A percentile compares a stretch with the other conserved stretches of the same genome.
These are phyloP conservation scores for Ramularia endophylla DNA, from an alignment of 2,329 filamentous ascomycete species.

Conservation along the genomic window DNA sequence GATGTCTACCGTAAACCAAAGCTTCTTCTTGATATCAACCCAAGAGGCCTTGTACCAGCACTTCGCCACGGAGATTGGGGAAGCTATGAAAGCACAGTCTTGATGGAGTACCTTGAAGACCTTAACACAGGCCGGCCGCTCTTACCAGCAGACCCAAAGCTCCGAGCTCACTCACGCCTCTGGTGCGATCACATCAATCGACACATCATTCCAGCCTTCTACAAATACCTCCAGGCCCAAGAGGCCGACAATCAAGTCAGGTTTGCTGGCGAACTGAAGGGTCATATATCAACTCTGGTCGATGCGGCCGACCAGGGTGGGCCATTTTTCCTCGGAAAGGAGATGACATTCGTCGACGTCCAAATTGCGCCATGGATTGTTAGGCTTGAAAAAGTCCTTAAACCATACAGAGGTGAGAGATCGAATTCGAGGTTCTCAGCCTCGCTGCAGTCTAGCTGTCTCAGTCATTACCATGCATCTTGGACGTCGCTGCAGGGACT, in stretches of 20 bases:
- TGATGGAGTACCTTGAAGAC: slow-evolving; percentile 77
- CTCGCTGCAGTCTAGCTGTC: no score
- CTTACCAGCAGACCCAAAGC: slow-evolving; percentile 59
- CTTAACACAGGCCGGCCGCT: slow-evolving; percentile 55
- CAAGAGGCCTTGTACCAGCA: slow-evolving; percentile 68
- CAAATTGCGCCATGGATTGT: slow-evolving; percentile 71
- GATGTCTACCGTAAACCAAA: slow-evolving; percentile 72
- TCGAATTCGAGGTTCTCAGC: no score
- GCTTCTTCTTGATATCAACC: slow-evolving; percentile 67
- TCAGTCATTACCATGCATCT: no score
- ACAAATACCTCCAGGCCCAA: slow-evolving; percentile 62
- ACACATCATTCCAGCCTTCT: slow-evolving; percentile 70
- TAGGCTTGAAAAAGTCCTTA: slow-evolving; percentile 59
- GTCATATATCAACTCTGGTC: slow-evolving; percentile 58
- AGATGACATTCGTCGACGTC: slow-evolving; percentile 63
- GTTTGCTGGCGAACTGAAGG: slow-evolving; percentile 56
- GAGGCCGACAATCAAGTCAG: slow-evolving; percentile 54
- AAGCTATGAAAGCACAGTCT: slow-evolving; percentile 72
- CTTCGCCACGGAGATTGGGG: slow-evolving; percentile 75
- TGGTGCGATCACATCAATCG: slow-evolving; percentile 81
- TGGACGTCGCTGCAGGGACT: no score
- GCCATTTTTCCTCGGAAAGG: slow-evolving; percentile 60
- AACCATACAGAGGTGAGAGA: slow-evolving; percentile 51
- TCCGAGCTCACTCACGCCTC: slow-evolving; percentile 67
- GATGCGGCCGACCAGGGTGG: slow-evolving; percentile 53